Evolutionary conservation across 2,329 filamentous ascomycete genomes (phyloP).

Genomic region (Tolypocladium guangdongense): DNA sequence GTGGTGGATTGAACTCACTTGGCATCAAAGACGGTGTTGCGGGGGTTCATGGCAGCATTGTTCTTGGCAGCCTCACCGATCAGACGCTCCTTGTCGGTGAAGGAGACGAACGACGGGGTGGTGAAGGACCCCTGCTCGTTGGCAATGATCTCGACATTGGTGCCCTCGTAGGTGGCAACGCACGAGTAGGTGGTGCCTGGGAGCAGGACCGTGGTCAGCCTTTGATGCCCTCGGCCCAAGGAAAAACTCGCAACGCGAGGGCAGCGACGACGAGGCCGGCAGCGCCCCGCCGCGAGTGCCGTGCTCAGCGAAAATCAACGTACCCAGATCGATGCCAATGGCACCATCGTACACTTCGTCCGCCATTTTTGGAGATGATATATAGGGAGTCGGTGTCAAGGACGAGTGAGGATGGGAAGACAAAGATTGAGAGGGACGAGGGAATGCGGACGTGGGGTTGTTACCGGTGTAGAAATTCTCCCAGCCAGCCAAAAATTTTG

Average conservation of each 20-base stretch:
- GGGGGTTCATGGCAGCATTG: constrained; percentile 98
- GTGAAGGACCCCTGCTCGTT: constrained; percentile 99
- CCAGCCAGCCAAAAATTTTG: constrained; percentile 20
- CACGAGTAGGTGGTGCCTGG: constrained; percentile 98
- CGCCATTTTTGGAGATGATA: constrained; percentile 55
- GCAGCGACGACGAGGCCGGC: neutral
- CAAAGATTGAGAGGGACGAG: constrained; percentile 12
- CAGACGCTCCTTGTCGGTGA: constrained; percentile 96
- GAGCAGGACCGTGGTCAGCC: constrained; percentile 10
- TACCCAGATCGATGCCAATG: constrained; percentile 99
- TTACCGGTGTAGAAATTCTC: constrained; percentile 26
- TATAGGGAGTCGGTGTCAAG: constrained; percentile 4
- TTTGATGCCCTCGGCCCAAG: neutral
- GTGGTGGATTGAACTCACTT: constrained; percentile 53
- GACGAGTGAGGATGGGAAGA: constrained; percentile 12
- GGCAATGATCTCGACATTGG: constrained; percentile 99
- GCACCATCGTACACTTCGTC: constrained; percentile 99
- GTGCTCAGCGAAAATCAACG: constrained; percentile 20
- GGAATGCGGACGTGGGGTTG: constrained; percentile 22
- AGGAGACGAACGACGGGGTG: constrained; percentile 97
- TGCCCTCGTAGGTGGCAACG: constrained; percentile 98
- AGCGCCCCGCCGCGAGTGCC: neutral
- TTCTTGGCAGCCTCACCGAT: constrained; percentile 99
- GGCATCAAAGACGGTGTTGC: constrained; percentile 98
- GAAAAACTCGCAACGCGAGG: neutral